Percentiles rank a stretch among this genome's conserved stretches.
Evolutionary conservation across 1,284 basidiomycete genomes (phyloP).

Genomic region (Heterobasidion irregulare): DNA sequence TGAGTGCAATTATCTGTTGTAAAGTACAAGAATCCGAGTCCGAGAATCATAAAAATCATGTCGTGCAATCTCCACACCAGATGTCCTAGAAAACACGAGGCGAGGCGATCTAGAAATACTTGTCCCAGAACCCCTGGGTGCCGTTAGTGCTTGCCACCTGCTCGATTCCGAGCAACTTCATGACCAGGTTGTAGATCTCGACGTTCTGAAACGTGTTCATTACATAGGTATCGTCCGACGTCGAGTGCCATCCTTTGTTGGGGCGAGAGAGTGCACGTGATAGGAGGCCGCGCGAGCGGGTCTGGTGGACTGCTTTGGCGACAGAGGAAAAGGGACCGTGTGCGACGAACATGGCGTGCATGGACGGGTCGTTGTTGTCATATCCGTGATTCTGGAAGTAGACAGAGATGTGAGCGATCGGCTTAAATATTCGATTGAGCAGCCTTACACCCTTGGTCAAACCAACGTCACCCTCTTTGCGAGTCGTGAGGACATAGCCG

Average conservation of each 20-base stretch:
- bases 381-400: slow-evolving; percentile 68
- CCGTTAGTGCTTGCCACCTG: slow-evolving; percentile 63
- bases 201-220: slow-evolving; percentile 80
- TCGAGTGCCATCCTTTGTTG: slow-evolving; percentile 59
- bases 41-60: too few relatives aligned
- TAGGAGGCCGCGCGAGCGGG: slow-evolving; percentile 16
- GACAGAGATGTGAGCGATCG: neutral
- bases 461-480: slow-evolving; percentile 49
- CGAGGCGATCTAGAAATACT: slow-evolving; percentile 41
- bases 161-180: slow-evolving; percentile 65
- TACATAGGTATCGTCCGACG: slow-evolving; percentile 54
- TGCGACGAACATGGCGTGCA: slow-evolving; percentile 88
- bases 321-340: slow-evolving; percentile 77
- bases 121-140: slow-evolving; percentile 73
- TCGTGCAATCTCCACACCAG: too few relatives aligned
- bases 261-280: slow-evolving; percentile 23
- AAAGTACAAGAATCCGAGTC: too few relatives aligned
- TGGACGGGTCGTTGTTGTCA: slow-evolving; percentile 67
- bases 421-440: neutral
- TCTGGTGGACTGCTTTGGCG: slow-evolving; percentile 47
- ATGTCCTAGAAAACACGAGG: neutral
- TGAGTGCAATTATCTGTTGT: too few relatives aligned
- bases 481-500: slow-evolving; percentile 65
- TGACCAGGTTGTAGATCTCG: slow-evolving; percentile 78
- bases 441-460: slow-evolving; percentile 70